phyloP scores from a whole-genome alignment of 768 basidiomycete species.

The Pholiota microspora region DNA sequence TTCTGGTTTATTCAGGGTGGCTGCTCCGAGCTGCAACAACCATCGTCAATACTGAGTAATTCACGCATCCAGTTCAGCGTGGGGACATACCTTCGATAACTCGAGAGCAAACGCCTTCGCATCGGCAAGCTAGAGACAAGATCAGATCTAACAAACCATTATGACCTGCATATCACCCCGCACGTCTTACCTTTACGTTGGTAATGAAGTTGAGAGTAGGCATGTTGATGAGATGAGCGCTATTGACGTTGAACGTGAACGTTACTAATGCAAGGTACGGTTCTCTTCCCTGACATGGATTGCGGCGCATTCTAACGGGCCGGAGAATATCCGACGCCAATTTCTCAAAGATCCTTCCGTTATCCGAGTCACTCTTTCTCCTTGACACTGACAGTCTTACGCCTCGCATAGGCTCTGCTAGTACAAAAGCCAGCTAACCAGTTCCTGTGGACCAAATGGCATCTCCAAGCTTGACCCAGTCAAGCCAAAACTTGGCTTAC shows the following conservation, averaged over 20 bases:
- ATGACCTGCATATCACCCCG: background rate
- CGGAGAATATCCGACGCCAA: no score
- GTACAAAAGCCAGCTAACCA: no score
- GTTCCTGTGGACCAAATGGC: background rate
- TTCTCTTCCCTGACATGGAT: no score
- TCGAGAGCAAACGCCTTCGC: constrained; percentile 43
- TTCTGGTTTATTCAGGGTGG: constrained; percentile 55
- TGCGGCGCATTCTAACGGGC: no score
- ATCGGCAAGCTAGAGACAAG: constrained; percentile 28
- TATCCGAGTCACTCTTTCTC: no score
- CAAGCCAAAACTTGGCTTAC: constrained; percentile 6
- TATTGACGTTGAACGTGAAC: background rate
- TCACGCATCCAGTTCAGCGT: no score
- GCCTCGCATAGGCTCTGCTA: no score
- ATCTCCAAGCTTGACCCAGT: background rate
- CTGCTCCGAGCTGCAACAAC: constrained; percentile 45
- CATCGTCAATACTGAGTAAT: no score
- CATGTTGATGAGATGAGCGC: constrained; percentile 23
- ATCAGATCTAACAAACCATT: background rate
- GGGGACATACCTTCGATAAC: constrained; percentile 62
- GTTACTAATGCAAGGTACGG: background rate
- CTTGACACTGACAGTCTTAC: no score
- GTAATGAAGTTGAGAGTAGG: constrained; percentile 41
- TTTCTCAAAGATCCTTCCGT: no score
- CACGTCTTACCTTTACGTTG: constrained; percentile 37